A percentile compares a stretch with the other conserved stretches of the same genome.
phyloP scores from a whole-genome alignment of 2,329 filamentous ascomycete genomes.

The Aspergillus fijiensis region DNA sequence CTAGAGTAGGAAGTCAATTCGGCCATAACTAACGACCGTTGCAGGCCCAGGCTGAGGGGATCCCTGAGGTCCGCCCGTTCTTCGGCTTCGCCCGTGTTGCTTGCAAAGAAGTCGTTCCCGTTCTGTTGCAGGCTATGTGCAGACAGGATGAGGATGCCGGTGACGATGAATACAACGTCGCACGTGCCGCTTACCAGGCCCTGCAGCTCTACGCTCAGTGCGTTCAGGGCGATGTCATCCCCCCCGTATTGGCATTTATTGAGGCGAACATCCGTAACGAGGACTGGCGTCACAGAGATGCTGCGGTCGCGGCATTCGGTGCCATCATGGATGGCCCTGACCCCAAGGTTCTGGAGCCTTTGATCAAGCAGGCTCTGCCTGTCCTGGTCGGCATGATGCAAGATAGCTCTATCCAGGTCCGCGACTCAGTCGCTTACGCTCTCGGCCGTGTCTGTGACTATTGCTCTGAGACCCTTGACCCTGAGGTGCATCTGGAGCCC shows the following conservation, averaged over 20 bases:
- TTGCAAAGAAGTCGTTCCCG: conserved; percentile 89
- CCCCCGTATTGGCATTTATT: conserved; percentile 84
- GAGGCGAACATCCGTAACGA: conserved; percentile 85
- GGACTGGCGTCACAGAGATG: conserved; percentile 93
- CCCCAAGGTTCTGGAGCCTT: conserved; percentile 83
- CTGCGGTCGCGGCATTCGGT: conserved; percentile 93
- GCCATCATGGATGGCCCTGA: conserved; percentile 99
- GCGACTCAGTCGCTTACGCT: conserved; percentile 93
- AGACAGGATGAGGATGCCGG: conserved; percentile 97
- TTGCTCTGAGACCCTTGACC: conserved; percentile 88
- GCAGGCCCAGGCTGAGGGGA: conserved; percentile 65
- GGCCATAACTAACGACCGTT: conserved; percentile 25
- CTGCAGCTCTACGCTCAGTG: conserved; percentile 93
- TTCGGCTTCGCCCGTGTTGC: conserved; percentile 96
- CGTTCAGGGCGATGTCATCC: conserved; percentile 79
- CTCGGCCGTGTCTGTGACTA: conserved; percentile 94
- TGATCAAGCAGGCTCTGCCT: conserved; percentile 92
- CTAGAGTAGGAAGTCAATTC: neutral
- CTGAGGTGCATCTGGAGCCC: conserved; percentile 74
- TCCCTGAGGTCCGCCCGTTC: conserved; percentile 82
- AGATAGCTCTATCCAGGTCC: conserved; percentile 83
- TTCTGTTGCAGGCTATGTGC: conserved; percentile 81
- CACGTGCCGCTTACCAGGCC: conserved; percentile 93
- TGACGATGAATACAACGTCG: conserved; percentile 97
- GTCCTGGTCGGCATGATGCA: conserved; percentile 92